Evolutionary conservation across 371 early-diverging fungal genomes (phyloP), one percentile per base, ranked within the genome.

Genomic region (Lichtheimia corymbifera): DNA sequence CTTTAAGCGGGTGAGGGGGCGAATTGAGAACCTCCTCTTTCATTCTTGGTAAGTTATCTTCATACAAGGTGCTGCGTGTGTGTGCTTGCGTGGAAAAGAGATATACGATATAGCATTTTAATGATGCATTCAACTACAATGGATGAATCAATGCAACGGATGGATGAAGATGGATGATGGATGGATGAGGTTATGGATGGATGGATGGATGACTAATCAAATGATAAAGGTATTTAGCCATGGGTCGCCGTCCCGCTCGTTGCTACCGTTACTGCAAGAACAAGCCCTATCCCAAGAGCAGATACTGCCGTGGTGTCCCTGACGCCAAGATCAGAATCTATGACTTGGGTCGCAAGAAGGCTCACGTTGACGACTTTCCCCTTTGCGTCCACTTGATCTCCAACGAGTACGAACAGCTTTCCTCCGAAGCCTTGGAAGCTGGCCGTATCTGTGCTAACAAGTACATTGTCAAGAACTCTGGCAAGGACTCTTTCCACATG

Each of bases 401-500:
- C 74, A 90, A 97, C 83, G 99, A 98, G 85, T 91, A 93, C 86
- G 96, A 99, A 91, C 99, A 99, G 84, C 86, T 99, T 68, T 96
- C 98, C 50, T 93, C 96, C 64, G 99, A 99, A 91, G 98, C 99
- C 65, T 89, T 99, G 57, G 99, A 99, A 85, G 98, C 99, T 61
- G 98, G 97, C 60, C 99, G 99, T 90, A 98, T 99, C 74, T 94
- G 94, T 75, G 92, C 94, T 71, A 99, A 99, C 96, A 99, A 99
- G 92, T 99, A 99, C 92, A 97, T 99, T 79, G 82, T 95, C 80
- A 99, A 98, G 91, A 84, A 82, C 72, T 83, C 97, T 59, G 99
- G 99, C 68, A 99, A 99, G 92, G 99, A 99, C 73, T 94, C 97
- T 55, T 99, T 99, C 97, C 99, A 99, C 88, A 86, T 99, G 93